Base-by-base conservation (phyloP, 1,284 basidiomycete genomes). In the Farysia itapuensis region DNA sequence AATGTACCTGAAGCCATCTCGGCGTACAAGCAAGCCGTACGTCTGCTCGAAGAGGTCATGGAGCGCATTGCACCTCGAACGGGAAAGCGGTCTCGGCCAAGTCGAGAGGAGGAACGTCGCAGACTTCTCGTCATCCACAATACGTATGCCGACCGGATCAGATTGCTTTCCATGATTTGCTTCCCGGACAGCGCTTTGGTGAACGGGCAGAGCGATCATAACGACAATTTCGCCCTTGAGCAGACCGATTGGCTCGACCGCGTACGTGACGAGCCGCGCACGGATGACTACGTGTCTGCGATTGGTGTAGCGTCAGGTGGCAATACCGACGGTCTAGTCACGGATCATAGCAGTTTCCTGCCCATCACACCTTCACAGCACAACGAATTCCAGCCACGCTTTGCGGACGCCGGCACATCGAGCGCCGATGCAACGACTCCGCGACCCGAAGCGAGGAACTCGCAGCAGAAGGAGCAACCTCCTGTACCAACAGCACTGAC, bases 31-130 rank as follows among this genome's bases (percentile, higher is more conserved):
- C 68, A 78, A 48, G 71, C 74, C 6, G 77, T 79, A 2, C 51
- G 71, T 5, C 46, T 79, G 36, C 49, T 79, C n/a, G 61, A 75
- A 44, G 72, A 79, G 40, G 78, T 79, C 28, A 79, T 79, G 75
- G 67, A 72, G 6, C 64, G 77, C 14, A 77, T 79, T 19, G 67
- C 78, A 19, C 72, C 75, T 13, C 65, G 63, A 37, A 43, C 30
- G 24, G 52, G 60, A 19, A 64, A 64, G 31, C 63, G 67, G 21
- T 51, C 64, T 13, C 61, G 59, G 29, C 63, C 43, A 38, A 72
- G 37, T 52, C 57, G 61, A 37, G 75, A 68, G 63, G 78, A 79
- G 35, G 78, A 79, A 49, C 66, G 75, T 13, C 38, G 75, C 16
- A 29, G 77, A 28, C 44, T 79, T 11, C 43, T 52, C 23, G 77